phyloP scores from a whole-genome alignment of 106 monocot species.

The Acorus calamus region DNA sequence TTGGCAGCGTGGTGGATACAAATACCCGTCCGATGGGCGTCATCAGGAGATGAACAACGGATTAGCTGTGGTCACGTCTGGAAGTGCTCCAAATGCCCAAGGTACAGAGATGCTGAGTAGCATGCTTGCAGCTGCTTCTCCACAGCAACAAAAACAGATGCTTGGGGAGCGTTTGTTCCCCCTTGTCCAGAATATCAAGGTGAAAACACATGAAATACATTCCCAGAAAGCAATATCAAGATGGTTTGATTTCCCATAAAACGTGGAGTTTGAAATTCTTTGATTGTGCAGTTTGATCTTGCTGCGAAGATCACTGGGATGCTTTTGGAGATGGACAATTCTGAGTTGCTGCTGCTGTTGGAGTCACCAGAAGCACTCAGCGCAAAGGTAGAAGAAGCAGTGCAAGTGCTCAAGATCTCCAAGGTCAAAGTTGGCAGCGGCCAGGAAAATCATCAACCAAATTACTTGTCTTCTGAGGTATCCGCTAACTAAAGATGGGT shows the following conservation, averaged over 20 bases:
- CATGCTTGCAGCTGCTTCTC: conserved; percentile 35
- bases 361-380: conserved; percentile 51
- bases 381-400: conserved; percentile 61
- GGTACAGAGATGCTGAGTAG: conserved; percentile 38
- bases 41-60: conserved; percentile 16
- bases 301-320: conserved; percentile 76
- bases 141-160: conserved; percentile 47
- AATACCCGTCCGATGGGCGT: conserved; percentile 28
- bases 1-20: conserved; percentile 29
- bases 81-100: conserved; percentile 16
- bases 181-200: conserved; percentile 43
- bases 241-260: background rate
- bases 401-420: conserved; percentile 30
- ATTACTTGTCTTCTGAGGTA: conserved; percentile 7
- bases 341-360: conserved; percentile 48
- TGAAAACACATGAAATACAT: background rate
- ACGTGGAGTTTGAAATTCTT: background rate
- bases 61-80: background rate
- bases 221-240: too few relatives aligned
- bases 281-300: conserved; percentile 37
- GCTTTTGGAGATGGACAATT: conserved; percentile 73
- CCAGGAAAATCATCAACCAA: conserved; percentile 23
- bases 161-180: conserved; percentile 58
- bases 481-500: conserved; percentile 8
- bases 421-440: conserved; percentile 21